A percentile compares a stretch with the other conserved stretches of the same genome.
phyloP scores from a whole-genome alignment of 441 rosid species.

The Pelargonium myrrhifolium region DNA sequence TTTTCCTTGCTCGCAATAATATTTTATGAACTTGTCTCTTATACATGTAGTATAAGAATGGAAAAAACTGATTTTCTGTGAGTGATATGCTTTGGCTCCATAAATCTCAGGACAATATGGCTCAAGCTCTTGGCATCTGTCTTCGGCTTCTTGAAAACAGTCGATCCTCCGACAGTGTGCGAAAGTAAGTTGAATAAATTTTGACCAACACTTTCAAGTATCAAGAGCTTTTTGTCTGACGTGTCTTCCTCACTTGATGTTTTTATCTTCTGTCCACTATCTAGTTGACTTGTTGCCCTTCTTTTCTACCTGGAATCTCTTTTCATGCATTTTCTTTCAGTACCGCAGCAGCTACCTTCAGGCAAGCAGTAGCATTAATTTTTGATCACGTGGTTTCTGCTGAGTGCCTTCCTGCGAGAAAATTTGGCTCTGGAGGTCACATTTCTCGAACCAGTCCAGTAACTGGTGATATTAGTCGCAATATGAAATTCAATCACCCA shows the following conservation, averaged over 20 bases:
- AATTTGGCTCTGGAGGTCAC: constrained; percentile 61
- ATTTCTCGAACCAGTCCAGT: constrained; percentile 68
- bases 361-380: constrained; percentile 96
- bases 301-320: constrained; percentile 14
- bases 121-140: constrained; percentile 82
- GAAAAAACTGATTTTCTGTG: not conserved
- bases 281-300: constrained; percentile 12
- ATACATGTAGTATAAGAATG: not conserved
- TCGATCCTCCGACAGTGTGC: constrained; percentile 77
- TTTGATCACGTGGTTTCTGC: constrained; percentile 77
- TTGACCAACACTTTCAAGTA: constrained; percentile 13
- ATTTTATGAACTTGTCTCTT: not conserved
- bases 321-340: constrained; percentile 36
- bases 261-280: constrained; percentile 5
- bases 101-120: constrained; percentile 73
- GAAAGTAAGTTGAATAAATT: constrained; percentile 60
- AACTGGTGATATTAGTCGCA: constrained; percentile 77
- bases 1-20: not conserved
- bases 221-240: constrained; percentile 5
- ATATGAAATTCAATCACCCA: constrained; percentile 43
- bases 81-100: constrained; percentile 12
- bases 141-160: constrained; percentile 91
- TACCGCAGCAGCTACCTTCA: constrained; percentile 98
- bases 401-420: constrained; percentile 76
- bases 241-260: constrained; percentile 11